Base-by-base conservation (phyloP, 164 flowering plant genomes). In the Vitis rupestris region DNA sequence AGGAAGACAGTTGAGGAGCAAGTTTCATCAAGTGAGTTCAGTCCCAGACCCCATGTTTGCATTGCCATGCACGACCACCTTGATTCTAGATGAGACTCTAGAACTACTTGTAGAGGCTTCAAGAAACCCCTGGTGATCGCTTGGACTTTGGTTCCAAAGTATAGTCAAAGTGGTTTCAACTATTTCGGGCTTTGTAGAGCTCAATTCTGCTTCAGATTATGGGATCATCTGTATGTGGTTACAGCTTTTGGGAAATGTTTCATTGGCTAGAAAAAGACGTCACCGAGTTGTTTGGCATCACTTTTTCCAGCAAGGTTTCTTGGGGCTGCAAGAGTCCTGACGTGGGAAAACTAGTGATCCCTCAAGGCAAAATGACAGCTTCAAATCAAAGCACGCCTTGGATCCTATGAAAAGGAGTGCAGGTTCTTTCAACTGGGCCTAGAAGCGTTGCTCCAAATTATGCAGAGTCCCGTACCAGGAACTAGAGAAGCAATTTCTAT, bases 281-380 rank as follows among this genome's bases (percentile, higher is more conserved):
- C 23, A 19, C 23, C 23, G 23, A 19, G 23, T 19, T 1, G 1
- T 19, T 19, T 19, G 23, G 23, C 23, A 19, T 19, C 23, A 19
- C 23, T 19, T 19, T 19, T 1, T 19, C 23, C 23, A 19, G 23
- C 23, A 19, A 19, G 23, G 23, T 19, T 19, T 19, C 23, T 19
- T 19, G 23, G 23, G 23, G 23, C 23, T 19, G 23, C 23, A 19
- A 19, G 23, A 19, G 65, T 86, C 17, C 75, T 64, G 56, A 79
- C 76, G 15, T 16, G 65, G 58, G 88, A 82, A 61, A 80, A 19
- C 82, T 29, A 76, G 83, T 76, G 98, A 90, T 77, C 86, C 91
- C 14, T 72, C 90, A 88, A 74, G 90, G 82, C n/a, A 85, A 81
- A 74, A 71, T 90, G 10, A 76, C 74, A 69, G 90, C 66, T 92